Evolutionary conservation across 768 basidiomycete species (phyloP).

Genomic region (Asterophora parasitica): DNA sequence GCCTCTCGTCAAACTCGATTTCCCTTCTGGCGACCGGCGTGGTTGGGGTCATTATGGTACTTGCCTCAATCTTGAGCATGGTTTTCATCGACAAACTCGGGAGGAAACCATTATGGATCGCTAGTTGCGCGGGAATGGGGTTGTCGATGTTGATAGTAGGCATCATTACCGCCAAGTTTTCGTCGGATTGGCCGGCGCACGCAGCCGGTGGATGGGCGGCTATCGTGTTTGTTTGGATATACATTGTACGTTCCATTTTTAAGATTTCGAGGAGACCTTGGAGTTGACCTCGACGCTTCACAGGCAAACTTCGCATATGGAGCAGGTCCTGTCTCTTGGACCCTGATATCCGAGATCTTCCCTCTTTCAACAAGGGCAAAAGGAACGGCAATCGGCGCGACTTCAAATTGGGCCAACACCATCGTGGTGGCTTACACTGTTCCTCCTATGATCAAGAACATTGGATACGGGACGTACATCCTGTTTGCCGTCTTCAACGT

Average conservation of each 20-base stretch:
- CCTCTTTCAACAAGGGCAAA: constrained; percentile 37
- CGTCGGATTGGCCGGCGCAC: constrained; percentile 19
- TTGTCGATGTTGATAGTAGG: constrained; percentile 17
- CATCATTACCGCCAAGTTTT: constrained; percentile 13
- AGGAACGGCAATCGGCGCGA: constrained; percentile 37
- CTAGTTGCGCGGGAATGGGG: constrained; percentile 31
- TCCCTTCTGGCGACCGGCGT: constrained; percentile 39
- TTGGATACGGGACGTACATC: constrained; percentile 31
- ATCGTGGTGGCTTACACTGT: constrained; percentile 22
- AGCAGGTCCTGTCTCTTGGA: constrained; percentile 18
- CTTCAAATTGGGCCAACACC: constrained; percentile 37
- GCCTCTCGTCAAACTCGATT: constrained; percentile 34
- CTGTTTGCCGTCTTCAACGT: constrained; percentile 24
- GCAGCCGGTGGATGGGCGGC: constrained; percentile 24
- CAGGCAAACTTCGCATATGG: constrained; percentile 6
- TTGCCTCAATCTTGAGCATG: constrained; percentile 32
- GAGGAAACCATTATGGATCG: constrained; percentile 34
- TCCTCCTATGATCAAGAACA: constrained; percentile 30
- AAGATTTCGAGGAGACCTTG: constrained; percentile 12
- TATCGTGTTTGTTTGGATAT: constrained; percentile 34
- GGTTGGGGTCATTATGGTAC: constrained; percentile 26
- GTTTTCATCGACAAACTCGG: constrained; percentile 33
- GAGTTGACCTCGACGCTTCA: neutral
- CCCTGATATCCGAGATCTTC: constrained; percentile 37
- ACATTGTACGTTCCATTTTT: constrained; percentile 31